Percentiles rank a stretch among this genome's conserved stretches.
Conservation (phyloP, 208 protist genomes). For the Leptomonas seymouri region DNA sequence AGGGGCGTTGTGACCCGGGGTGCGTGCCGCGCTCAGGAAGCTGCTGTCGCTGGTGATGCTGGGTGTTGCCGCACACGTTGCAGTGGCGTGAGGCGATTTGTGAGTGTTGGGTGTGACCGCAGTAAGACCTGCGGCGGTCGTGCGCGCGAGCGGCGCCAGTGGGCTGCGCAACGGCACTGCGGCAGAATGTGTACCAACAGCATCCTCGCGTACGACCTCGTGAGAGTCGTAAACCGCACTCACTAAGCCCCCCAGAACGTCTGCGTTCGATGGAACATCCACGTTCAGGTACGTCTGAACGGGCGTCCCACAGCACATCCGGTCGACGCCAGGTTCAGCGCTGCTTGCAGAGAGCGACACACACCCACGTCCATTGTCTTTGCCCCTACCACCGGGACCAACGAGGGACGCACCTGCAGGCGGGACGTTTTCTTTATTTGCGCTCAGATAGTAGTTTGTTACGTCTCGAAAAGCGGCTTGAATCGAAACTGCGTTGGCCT, state of each 20-base stretch:
- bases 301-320: constrained; percentile 15
- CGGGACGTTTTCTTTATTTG: constrained; percentile 44
- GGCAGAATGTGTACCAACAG: not conserved
- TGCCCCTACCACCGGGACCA: not conserved
- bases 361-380: not conserved
- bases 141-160: not conserved
- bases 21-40: constrained; percentile 8
- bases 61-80: not conserved
- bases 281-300: constrained; percentile 4
- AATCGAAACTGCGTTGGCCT: not conserved
- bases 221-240: not conserved
- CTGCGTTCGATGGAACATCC: not conserved
- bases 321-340: not conserved
- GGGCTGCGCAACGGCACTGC: not conserved
- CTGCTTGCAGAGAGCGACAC: not conserved
- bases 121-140: not conserved
- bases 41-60: constrained; percentile 1
- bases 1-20: constrained; percentile 20
- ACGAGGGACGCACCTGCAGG: constrained; percentile 4
- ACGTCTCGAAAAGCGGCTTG: constrained; percentile 41
- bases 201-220: not conserved
- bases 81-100: not conserved
- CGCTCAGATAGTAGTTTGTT: constrained; percentile 33
- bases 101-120: not conserved
- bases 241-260: too few species aligned